phyloP scores from a whole-genome alignment of 176 grass and related monocot species.

The Oryza glumipatula region DNA sequence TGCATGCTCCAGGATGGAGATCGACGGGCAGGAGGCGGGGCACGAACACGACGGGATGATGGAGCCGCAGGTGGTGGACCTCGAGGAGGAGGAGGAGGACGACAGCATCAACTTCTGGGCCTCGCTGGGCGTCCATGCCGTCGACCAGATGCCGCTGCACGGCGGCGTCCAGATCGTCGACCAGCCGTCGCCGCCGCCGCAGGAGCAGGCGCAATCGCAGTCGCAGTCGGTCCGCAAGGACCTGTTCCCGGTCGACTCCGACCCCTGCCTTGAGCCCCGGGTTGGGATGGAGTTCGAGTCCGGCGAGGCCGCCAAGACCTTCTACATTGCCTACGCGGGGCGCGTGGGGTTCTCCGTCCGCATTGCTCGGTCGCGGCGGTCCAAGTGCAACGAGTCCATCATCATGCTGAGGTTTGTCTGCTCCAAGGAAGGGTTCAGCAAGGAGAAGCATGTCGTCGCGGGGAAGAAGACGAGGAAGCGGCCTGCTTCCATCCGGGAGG shows the following conservation, averaged over 20 bases:
- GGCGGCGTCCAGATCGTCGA: conserved; percentile 53
- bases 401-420: conserved; percentile 98
- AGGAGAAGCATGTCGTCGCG: conserved; percentile 54
- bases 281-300: conserved; percentile 97
- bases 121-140: conserved; percentile 67
- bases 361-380: conserved; percentile 75
- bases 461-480: conserved; percentile 92
- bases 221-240: conserved; percentile 58
- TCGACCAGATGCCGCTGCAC: conserved; percentile 68
- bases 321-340: conserved; percentile 91
- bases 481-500: conserved; percentile 85
- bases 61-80: conserved; percentile 70
- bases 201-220: conserved; percentile 29
- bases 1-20: conserved; percentile 38
- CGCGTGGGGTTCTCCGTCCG: conserved; percentile 82
- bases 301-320: conserved; percentile 88
- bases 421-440: conserved; percentile 80
- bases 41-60: conserved; percentile 44
- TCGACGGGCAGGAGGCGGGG: conserved; percentile 23
- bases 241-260: conserved; percentile 65
- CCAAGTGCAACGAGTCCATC: conserved; percentile 82
- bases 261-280: conserved; percentile 67
- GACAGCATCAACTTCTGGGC: conserved; percentile 99
- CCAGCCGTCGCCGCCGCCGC: background rate
- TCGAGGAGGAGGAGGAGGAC: conserved; percentile 69